Base-by-base conservation (phyloP, 306 rosid species). In the Trichosanthes truncata region DNA sequence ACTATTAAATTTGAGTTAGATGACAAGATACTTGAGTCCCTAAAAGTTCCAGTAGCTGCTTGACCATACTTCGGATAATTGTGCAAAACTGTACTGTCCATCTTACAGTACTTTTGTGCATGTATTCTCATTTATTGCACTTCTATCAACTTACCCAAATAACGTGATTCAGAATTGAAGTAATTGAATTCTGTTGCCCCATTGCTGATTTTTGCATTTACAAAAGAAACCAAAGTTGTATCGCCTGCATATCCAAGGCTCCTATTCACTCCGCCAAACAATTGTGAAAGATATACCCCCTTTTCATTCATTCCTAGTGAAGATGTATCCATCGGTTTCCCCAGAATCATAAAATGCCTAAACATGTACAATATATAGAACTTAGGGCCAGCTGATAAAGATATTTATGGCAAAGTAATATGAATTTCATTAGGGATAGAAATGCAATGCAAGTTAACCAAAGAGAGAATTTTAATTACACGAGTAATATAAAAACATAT, bases 21-120 rank as follows among this genome's bases (percentile, higher is more conserved):
- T 82, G 97, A 95, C 81, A 91, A 91, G 88, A 92, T 91, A 82
- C 75, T 95, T 7, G 96, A 90, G 84, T 87, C 93, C n/a, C 81
- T 89, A 79, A 91, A 91, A 78, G 93, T 84, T 84, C 90, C 97
- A 1, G 93, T 89, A 75, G 40, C 92, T 45, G 97, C 78, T 53
- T 94, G 84, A 94, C 62, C 80, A 53, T 62, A 76, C 51, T 56
- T 55, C 15, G 3, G 17, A 31, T 29, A 26, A 18, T 51, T 26
- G 40, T 74, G 51, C 46, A 43, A 7, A 45, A 25, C 38, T 6
- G 2, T 71, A 41, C 6, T 5, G 56, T 23, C 76, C 76, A 69
- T 21, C 52, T 71, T 14, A 40, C 12, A 43, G 38, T 12, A 71
- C 77, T 14, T 23, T 41, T 17, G 35, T 41, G 7, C 6, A 45